Base-by-base conservation (phyloP, 805 yeast species). In the Wickerhamomyces hampshirensis region DNA sequence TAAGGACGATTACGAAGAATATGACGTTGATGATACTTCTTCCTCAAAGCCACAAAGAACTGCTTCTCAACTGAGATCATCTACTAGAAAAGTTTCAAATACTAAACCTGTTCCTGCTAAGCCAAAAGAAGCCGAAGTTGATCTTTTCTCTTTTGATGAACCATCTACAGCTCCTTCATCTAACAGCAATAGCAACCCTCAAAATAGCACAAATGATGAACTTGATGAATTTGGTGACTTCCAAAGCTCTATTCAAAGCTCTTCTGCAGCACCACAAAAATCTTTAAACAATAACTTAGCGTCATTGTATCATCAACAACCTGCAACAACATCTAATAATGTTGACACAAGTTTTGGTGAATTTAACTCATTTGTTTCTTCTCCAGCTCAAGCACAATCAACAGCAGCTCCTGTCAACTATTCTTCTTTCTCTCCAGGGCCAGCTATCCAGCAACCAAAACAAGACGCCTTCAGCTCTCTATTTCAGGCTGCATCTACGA, bases 171-270 rank as follows among this genome's bases (percentile, higher is more conserved):
- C 58, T 18, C 46, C 55, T 15, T 37, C 50, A 5, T 30, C 49
- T 10, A 11, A 31, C 4, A 18, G 10, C 23, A 18, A 30, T 26
- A 21, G 18, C 31, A 23, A 15, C 18, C 26, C 16, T 30, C 26
- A 23, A 34, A 8, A 18, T n/a, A n/a, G n/a, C n/a, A n/a, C n/a
- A 12, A 42, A 57, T 5, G 76, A 70, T 8, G 84, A 73, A 19
- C 75, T 72, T 38, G 87, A 82, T 44, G 93, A 84, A 28, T 84
- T 84, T 55, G 87, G 83, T 45, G 93, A 84, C 46, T 84, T 84
- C 69, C 91, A 84, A 58, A 62, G 69, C 40, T 83, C 87, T 10
- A 77, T 73, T 4, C 42, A 35, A 16, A 36, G 41, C 27, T 39
- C 50, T 8, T 24, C 57, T 18, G 19, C 44, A 9, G 18, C 54